Evolutionary conservation across 1,139 yeast genomes (phyloP), one percentile per base, ranked within the genome.

Genomic region (Debaryomyces nepalensis): DNA sequence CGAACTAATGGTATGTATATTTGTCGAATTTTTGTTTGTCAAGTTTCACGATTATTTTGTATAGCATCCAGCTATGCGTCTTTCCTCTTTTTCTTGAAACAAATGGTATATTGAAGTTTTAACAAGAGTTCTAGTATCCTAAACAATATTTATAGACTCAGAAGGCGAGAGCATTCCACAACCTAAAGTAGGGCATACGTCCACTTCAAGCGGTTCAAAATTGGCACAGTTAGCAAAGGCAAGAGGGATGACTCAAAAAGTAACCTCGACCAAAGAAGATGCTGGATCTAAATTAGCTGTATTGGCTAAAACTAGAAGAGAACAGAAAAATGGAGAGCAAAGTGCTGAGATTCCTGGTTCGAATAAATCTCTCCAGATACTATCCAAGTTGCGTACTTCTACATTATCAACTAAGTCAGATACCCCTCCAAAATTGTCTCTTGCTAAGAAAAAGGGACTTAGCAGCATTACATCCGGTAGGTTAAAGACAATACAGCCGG

Each of bases 1-100:
- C 74, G 66, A 46, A 64, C 66, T 44, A 74, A 66, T 58, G 68
- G 79, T 74, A 73, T 51, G 79, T 72, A 64, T 61, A 42, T 32
- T 40, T 40, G 37, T 38, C 26, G 23, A 39, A 32, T 36, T 22
- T 42, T 32, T 24, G 29, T 33, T 34, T 36, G 34, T 40, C 32
- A 37, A 30, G 40, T 46, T 38, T 41, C 42, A 36, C 18, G 22
- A n/a, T 31, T 11, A 19, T 23, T 34, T 24, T 32, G 40, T 15
- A 26, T 26, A 29, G 29, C 31, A 16, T 11, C 10, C 27, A 8
- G 39, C 19, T 20, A 26, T 20, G 19, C 19, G 26, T 26, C 15
- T 21, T 14, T 27, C 22, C 40, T 37, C 32, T 37, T 4, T 22
- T 29, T 16, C 20, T 29, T 32, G 40, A 41, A 41, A 37, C 44